Base-by-base conservation (phyloP, 2,329 filamentous ascomycete genomes). In the Basipetospora chlamydospora region DNA sequence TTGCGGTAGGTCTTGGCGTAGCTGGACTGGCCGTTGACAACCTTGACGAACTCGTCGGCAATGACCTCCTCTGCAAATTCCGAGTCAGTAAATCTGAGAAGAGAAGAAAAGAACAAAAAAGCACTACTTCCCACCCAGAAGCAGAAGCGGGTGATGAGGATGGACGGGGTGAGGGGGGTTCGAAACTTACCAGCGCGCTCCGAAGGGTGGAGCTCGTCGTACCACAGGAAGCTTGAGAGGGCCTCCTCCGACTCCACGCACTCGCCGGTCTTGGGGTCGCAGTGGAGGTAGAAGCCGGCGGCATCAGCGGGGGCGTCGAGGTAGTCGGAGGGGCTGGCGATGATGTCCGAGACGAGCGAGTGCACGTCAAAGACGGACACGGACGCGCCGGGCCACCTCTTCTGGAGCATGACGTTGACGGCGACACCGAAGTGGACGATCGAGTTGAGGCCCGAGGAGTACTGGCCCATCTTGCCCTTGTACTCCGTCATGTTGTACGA, bases 141-240 rank as follows among this genome's bases (percentile, higher is more conserved):
- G 9, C 3, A 15, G 26, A 6, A 11, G 4, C 9, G 6, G 16
- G 4, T 10, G 8, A 3, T 5, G 16, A 5, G 29, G 11, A 31
- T 20, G 32, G 16, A 28, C 29, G 13, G 28, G 8, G 6, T 21
- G 12, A n/a, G 25, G 20, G 6, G 25, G 6, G 15, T 12, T 5
- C 15, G n/a, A n/a, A 66, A 58, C 47, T 67, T 58, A 37, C 35
- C 28, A 54, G 76, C 67, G 54, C 72, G 70, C 54, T 75, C 66
- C 21, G 73, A 76, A 0, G 80, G 79, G 58, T 88, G 82, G 49
- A 87, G 52, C 49, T 76, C 70, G 54, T 88, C 80, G 46, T 66
- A 67, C 78, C 80, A 87, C 51, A 84, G 44, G 50, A 71, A 87
- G 31, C 69, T 74, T 44, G 79, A 70, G 23, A 61, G 53, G 23